Evolutionary conservation across 2,329 filamentous ascomycete species (phyloP).

Genomic region (Calonectria montana): DNA sequence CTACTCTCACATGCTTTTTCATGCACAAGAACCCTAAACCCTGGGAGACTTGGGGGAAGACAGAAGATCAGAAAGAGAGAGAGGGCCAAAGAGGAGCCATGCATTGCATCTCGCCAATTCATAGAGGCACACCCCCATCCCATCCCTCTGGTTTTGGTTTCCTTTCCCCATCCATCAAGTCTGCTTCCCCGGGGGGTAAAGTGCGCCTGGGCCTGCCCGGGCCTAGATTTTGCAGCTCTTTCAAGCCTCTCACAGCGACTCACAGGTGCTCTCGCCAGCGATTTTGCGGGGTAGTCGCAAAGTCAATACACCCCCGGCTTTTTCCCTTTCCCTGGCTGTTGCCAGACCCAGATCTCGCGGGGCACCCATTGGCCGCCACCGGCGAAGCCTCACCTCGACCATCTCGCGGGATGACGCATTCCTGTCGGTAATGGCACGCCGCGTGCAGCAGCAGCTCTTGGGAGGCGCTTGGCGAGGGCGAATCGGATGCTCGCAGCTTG

Average conservation of each 20-base stretch:
- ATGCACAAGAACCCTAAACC: conserved; percentile 12
- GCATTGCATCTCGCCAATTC: background rate
- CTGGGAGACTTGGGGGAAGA: background rate
- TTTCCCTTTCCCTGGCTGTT: background rate
- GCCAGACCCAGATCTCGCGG: background rate
- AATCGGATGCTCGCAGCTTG: conserved; percentile 32
- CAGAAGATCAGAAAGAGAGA: background rate
- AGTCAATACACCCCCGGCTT: conserved; percentile 4
- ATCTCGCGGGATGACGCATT: conserved; percentile 43
- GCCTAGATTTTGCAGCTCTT: conserved; percentile 4
- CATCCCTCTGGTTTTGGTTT: background rate
- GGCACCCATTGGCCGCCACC: conserved; percentile 15
- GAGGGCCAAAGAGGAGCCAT: background rate
- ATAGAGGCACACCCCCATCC: background rate
- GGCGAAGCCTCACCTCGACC: conserved; percentile 29
- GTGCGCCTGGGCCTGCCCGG: background rate
- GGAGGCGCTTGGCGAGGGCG: conserved; percentile 12
- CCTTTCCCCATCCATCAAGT: background rate
- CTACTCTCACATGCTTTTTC: conserved; percentile 12
- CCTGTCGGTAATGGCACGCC: conserved; percentile 40
- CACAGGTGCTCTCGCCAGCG: background rate
- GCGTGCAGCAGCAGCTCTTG: conserved; percentile 23
- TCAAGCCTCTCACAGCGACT: background rate
- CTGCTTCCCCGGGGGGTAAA: background rate
- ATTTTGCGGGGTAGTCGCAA: conserved; percentile 23